These are phyloP conservation scores for Pythium chondricola DNA, from an alignment of 352 stramenopile species.

Conservation along the genomic window DNA sequence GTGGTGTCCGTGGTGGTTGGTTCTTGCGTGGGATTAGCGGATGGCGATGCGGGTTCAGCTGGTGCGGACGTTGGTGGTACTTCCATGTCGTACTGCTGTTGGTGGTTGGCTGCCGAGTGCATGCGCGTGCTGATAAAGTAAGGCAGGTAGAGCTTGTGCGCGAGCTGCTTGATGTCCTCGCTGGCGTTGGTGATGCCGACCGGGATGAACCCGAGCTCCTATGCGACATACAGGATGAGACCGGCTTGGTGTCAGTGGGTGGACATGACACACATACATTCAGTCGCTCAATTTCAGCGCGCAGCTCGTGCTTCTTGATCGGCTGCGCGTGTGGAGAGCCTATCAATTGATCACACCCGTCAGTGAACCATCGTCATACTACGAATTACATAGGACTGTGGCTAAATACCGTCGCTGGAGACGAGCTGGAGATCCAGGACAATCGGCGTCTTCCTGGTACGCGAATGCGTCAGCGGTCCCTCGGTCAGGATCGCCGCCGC, in stretches of 20 bases:
- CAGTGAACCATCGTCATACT: background rate
- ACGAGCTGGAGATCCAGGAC: conserved; percentile 70
- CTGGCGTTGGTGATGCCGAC: conserved; percentile 82
- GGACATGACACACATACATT: conserved; percentile 25
- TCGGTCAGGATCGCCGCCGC: conserved; percentile 17
- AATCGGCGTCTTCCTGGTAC: conserved; percentile 43
- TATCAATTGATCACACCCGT: conserved; percentile 12
- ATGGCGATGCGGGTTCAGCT: background rate
- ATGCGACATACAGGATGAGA: background rate
- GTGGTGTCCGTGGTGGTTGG: background rate
- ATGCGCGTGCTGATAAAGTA: conserved; percentile 75
- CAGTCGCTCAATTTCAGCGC: conserved; percentile 53
- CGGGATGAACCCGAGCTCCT: conserved; percentile 37
- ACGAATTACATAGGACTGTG: background rate
- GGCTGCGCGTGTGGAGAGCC: conserved; percentile 67
- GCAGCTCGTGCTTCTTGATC: conserved; percentile 73
- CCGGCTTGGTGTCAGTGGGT: background rate
- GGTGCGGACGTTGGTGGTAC: conserved; percentile 1
- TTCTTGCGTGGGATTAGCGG: background rate
- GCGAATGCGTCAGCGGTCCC: conserved; percentile 35
- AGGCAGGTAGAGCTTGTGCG: conserved; percentile 49
- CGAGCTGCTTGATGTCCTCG: conserved; percentile 75
- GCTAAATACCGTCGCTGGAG: conserved; percentile 52
- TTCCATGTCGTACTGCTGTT: conserved; percentile 2
- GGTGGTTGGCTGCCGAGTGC: conserved; percentile 17